phyloP scores from a whole-genome alignment of 371 early-diverging fungal species.

The Dentiscutata heterogama region DNA sequence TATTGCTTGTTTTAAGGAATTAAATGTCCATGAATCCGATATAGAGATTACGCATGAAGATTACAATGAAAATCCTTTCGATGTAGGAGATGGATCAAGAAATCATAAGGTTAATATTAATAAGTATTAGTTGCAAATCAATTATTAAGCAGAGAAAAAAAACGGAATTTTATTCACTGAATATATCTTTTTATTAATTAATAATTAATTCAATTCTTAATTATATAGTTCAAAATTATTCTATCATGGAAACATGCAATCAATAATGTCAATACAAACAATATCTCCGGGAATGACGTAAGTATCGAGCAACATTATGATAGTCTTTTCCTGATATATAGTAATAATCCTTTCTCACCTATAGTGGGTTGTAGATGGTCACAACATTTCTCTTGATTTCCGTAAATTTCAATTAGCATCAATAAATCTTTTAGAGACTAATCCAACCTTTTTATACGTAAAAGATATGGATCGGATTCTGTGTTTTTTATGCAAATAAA shows the following conservation, averaged over 20 bases:
- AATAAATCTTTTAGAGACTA: slow-evolving; percentile 19
- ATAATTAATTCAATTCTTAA: slow-evolving; percentile 21
- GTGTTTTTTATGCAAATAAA: slow-evolving; percentile 21
- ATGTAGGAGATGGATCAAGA: no score
- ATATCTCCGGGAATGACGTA: slow-evolving; percentile 35
- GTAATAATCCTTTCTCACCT: neutral
- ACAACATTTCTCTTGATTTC: slow-evolving; percentile 30
- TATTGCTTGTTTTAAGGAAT: neutral
- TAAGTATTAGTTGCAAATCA: neutral
- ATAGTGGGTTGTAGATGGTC: slow-evolving; percentile 5
- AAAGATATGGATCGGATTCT: slow-evolving; percentile 31
- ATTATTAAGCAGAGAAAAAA: no score
- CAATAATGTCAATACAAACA: slow-evolving; percentile 7
- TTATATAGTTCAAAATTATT: slow-evolving; percentile 15
- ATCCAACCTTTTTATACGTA: slow-evolving; percentile 31
- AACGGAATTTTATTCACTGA: slow-evolving; percentile 1
- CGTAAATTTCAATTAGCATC: slow-evolving; percentile 28
- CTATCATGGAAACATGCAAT: slow-evolving; percentile 30
- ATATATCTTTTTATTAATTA: slow-evolving; percentile 13
- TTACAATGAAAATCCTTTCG: no score
- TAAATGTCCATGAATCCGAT: no score
- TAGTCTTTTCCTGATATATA: slow-evolving; percentile 25
- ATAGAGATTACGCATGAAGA: no score
- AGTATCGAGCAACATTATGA: slow-evolving; percentile 9
- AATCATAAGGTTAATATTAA: slow-evolving; percentile 2